Conservation (phyloP, 2,329 filamentous ascomycete genomes). For the Penicillium sp. region DNA sequence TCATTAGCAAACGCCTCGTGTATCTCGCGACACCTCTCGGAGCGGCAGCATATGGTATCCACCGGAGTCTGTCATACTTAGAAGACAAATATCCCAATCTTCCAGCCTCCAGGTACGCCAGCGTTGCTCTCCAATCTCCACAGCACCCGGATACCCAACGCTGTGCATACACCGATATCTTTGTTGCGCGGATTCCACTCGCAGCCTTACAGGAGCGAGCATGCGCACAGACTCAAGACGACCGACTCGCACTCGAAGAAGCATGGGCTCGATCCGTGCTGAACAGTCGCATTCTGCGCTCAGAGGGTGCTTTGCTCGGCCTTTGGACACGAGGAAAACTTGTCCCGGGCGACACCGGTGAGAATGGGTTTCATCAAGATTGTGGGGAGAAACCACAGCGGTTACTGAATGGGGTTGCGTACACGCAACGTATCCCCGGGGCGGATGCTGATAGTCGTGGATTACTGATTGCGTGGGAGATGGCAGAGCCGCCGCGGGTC, state of each 20-base stretch:
- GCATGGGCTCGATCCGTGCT: constrained; percentile 23
- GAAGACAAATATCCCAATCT: constrained; percentile 24
- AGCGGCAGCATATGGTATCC: constrained; percentile 15
- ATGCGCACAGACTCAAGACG: neutral
- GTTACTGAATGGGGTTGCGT: constrained; percentile 18
- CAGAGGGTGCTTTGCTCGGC: constrained; percentile 15
- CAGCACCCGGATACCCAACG: constrained; percentile 12
- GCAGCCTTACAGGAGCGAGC: constrained; percentile 9
- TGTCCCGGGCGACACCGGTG: constrained; percentile 17
- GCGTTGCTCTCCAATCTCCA: constrained; percentile 15
- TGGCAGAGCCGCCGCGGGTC: constrained; percentile 13
- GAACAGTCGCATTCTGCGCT: constrained; percentile 9
- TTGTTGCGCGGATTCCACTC: constrained; percentile 18
- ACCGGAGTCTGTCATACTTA: constrained; percentile 18
- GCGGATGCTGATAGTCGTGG: constrained; percentile 11
- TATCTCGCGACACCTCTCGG: constrained; percentile 11
- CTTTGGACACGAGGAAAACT: constrained; percentile 8
- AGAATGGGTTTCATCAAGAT: constrained; percentile 9
- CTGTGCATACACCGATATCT: constrained; percentile 23
- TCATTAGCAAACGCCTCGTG: constrained; percentile 4
- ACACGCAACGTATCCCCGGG: constrained; percentile 12
- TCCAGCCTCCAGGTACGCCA: constrained; percentile 9
- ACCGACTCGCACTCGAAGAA: constrained; percentile 11
- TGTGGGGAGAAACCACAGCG: constrained; percentile 1
- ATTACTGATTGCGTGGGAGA: constrained; percentile 17